Percentiles rank a stretch among this genome's conserved stretches.
phyloP scores from a whole-genome alignment of 805 yeast genomes.

The Jamesozyma rosinii region DNA sequence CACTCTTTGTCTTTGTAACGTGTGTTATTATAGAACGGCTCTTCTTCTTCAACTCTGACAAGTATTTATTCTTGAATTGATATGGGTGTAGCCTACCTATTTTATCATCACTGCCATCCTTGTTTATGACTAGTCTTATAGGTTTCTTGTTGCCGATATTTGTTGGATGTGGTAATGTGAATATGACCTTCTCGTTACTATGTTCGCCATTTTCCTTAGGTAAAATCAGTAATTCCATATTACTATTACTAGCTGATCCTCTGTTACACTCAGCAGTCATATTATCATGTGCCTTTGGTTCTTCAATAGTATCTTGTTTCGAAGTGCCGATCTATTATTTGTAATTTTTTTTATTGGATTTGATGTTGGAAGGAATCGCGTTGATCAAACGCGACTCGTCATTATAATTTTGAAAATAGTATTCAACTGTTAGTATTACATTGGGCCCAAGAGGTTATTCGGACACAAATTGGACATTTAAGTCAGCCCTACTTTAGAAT shows the following conservation, averaged over 20 bases:
- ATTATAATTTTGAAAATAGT: no score
- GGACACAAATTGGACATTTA: no score
- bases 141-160: conserved; percentile 16
- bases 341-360: not conserved
- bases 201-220: not conserved
- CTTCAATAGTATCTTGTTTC: no score
- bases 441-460: no score
- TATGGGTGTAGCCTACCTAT: not conserved
- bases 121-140: conserved; percentile 10
- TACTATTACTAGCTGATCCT: not conserved
- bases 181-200: not conserved
- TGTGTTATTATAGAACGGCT: conserved; percentile 13
- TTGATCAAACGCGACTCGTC: not conserved
- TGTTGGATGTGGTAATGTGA: conserved; percentile 26
- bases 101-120: not conserved
- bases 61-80: conserved; percentile 13
- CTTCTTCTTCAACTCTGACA: conserved; percentile 12
- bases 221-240: not conserved
- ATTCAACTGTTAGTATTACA: no score
- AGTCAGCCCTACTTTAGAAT: no score
- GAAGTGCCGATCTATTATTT: no score
- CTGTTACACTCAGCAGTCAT: no score
- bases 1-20: conserved; percentile 21
- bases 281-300: no score
- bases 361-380: not conserved